phyloP scores from a whole-genome alignment of 805 yeast species.

The Tetrapisispora namnaoensis region DNA sequence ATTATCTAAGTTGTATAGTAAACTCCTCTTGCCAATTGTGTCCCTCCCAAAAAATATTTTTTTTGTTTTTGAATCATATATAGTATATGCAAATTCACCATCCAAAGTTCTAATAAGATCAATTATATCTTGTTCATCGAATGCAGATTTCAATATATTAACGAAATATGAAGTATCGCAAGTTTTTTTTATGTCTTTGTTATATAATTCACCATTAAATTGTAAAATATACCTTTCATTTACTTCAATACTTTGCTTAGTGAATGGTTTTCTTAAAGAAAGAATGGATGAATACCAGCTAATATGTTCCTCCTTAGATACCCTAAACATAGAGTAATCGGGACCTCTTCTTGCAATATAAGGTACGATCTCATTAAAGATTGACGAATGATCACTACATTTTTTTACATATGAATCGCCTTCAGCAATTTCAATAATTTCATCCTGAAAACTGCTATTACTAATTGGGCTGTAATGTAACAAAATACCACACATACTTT shows the following conservation, averaged over 20 bases:
- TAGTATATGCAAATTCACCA: constrained; percentile 78
- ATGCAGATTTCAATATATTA: constrained; percentile 25
- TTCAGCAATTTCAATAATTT: constrained; percentile 13
- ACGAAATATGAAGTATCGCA: constrained; percentile 60
- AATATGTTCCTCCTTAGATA: constrained; percentile 7
- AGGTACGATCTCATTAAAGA: constrained; percentile 33
- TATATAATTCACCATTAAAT: constrained; percentile 88
- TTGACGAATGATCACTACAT: constrained; percentile 2
- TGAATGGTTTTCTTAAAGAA: constrained; percentile 70
- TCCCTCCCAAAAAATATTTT: constrained; percentile 76
- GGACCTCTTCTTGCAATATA: constrained; percentile 55
- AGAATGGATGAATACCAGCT: constrained; percentile 61
- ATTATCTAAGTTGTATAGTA: constrained; percentile 35
- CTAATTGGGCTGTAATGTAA: constrained; percentile 22
- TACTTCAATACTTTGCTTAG: constrained; percentile 53
- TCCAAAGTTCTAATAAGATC: constrained; percentile 37
- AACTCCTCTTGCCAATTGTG: constrained; percentile 67
- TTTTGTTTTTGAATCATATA: constrained; percentile 33
- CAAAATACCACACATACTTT: constrained; percentile 49
- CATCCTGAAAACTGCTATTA: constrained; percentile 5
- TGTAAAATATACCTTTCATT: constrained; percentile 42
- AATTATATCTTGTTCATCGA: constrained; percentile 30
- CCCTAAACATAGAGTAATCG: constrained; percentile 36
- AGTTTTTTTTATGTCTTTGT: constrained; percentile 35
- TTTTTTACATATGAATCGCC: background rate